Conservation (phyloP, 306 rosid species). For the Inga laurina region DNA sequence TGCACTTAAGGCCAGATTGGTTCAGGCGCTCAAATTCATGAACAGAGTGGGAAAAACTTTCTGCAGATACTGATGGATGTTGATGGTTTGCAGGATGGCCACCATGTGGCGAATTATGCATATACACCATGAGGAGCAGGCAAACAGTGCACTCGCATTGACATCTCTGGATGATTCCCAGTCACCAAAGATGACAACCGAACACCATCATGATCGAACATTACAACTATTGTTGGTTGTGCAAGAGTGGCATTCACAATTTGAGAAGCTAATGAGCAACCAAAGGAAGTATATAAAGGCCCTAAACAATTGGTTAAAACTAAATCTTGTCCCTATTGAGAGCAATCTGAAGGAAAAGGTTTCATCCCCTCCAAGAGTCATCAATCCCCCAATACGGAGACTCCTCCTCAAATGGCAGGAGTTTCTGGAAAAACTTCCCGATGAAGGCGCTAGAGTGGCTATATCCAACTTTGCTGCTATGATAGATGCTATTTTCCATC, state of each 20-base stretch:
- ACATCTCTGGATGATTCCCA: constrained; percentile 47
- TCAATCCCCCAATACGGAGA: constrained; percentile 50
- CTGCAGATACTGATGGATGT: constrained; percentile 3
- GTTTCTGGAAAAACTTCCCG: constrained; percentile 59
- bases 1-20: not conserved
- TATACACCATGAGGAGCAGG: constrained; percentile 48
- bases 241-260: constrained; percentile 57
- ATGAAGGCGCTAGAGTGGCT: constrained; percentile 52
- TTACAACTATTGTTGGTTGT: constrained; percentile 51
- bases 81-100: constrained; percentile 57
- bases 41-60: not conserved
- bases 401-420: constrained; percentile 61
- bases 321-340: constrained; percentile 67
- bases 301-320: constrained; percentile 57
- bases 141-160: constrained; percentile 29
- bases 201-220: constrained; percentile 64
- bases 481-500: constrained; percentile 43
- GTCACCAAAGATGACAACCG: constrained; percentile 58
- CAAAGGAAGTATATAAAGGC: constrained; percentile 59
- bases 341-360: constrained; percentile 67
- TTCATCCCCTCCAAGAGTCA: constrained; percentile 62
- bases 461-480: constrained; percentile 57
- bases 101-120: constrained; percentile 59
- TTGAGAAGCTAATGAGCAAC: constrained; percentile 47
- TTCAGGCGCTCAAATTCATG: not conserved